phyloP scores from a whole-genome alignment of 768 basidiomycete genomes.

The Podaxis sp. region DNA sequence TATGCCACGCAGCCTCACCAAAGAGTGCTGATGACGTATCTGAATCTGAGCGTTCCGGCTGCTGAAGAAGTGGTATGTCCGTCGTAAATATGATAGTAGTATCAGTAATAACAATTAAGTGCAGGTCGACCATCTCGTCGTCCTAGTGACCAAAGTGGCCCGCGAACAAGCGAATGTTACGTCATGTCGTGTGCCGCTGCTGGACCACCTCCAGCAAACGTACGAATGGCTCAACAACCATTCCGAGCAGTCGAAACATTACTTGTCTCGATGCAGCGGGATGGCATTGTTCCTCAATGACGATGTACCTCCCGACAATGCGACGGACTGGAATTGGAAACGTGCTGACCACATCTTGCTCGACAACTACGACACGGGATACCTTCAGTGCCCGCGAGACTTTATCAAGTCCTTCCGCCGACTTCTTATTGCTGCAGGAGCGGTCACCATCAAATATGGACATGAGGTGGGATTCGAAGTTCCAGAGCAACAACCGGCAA shows the following conservation, averaged over 20 bases:
- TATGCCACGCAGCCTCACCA: slow-evolving; percentile 19
- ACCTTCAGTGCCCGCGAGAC: slow-evolving; percentile 28
- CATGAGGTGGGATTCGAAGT: slow-evolving; percentile 11
- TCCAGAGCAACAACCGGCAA: slow-evolving; percentile 13
- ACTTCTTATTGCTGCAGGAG: slow-evolving; percentile 35
- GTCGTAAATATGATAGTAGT: neutral
- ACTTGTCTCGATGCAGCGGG: slow-evolving; percentile 13
- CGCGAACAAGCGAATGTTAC: slow-evolving; percentile 9
- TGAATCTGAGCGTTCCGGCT: slow-evolving; percentile 20
- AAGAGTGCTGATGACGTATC: slow-evolving; percentile 17
- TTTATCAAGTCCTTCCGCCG: slow-evolving; percentile 34
- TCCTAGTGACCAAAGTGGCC: slow-evolving; percentile 20
- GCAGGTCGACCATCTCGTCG: slow-evolving; percentile 19
- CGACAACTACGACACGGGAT: slow-evolving; percentile 29
- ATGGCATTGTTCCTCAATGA: slow-evolving; percentile 46
- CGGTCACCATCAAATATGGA: slow-evolving; percentile 24
- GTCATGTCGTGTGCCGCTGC: neutral
- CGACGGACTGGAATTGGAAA: slow-evolving; percentile 37
- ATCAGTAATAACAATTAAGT: neutral
- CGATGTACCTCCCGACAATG: slow-evolving; percentile 31
- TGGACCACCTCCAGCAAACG: slow-evolving; percentile 23
- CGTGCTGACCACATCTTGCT: slow-evolving; percentile 38
- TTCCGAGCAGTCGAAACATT: neutral
- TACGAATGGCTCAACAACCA: slow-evolving; percentile 25
- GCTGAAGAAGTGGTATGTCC: slow-evolving; percentile 23